Base-by-base conservation (phyloP, 1,139 yeast species). In the Magnusiomyces clavatus region DNA sequence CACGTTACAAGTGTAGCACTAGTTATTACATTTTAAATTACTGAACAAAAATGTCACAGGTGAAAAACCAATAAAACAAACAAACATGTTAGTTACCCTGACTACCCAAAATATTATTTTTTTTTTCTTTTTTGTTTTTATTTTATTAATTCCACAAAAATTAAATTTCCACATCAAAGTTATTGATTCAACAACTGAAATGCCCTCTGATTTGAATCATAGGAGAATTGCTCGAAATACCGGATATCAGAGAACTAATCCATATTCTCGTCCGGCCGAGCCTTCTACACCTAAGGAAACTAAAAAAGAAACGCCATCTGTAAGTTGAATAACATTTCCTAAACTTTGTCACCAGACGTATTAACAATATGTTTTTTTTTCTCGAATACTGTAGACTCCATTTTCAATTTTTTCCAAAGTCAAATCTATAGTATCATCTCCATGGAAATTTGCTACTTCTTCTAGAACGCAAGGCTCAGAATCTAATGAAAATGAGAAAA, bases 381-480 rank as follows among this genome's bases (percentile, higher is more conserved):
- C 43, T 4, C 20, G 29, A 5, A 16, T 8, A 12, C 46, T 31
- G 2, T 43, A 35, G 49, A 45, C 49, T 3, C 52, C 52, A 3
- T 16, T n/a, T 14, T 39, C 50, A 10, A 46, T 50, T 10, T 50
- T 50, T 20, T 46, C 52, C 4, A 46, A 47, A 13, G 50, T 50
- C 8, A 50, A 46, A 29, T 45, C 45, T 29, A 41, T 50, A 11
- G 11, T 50, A 5, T 46, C 50, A 10, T 49, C 52, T 17, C 43
- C 43, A 37, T 36, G 39, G 20, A 29, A 16, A 10, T 46, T 37
- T 31, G 24, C 42, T 4, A 39, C 42, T 19, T 34, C 41, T 5
- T 41, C n/a, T 41, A n/a, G 13, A 38, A 38, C 17, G 8, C 41
- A 14, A 38, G 16, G 6, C 16, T 14, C 19, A 5, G 19, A 8